These are phyloP conservation scores for Didymella segeticola DNA, from an alignment of 2,329 filamentous ascomycete species.

Conservation along the genomic window DNA sequence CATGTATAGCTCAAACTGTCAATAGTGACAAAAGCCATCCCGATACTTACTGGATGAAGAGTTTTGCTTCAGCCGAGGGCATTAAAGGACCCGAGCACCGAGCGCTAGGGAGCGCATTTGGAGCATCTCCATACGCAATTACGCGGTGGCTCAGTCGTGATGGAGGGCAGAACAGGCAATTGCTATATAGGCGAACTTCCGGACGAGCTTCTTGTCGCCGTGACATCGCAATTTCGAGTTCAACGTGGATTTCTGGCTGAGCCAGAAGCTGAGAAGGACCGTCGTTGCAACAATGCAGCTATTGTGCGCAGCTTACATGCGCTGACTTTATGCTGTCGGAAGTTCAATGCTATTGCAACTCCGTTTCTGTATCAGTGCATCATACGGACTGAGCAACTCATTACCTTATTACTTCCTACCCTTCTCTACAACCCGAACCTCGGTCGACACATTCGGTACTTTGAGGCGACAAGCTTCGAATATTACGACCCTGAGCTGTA, in stretches of 20 bases:
- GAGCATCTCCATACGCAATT: background rate
- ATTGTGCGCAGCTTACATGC: conserved; percentile 13
- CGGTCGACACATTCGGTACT: background rate
- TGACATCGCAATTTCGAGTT: conserved; percentile 19
- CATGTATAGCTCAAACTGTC: too few species aligned
- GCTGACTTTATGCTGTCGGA: conserved; percentile 23
- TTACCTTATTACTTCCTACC: background rate
- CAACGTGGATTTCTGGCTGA: conserved; percentile 18
- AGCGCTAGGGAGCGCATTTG: background rate
- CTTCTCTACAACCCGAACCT: background rate
- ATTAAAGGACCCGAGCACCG: background rate
- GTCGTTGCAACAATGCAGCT: background rate
- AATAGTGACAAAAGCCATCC: background rate
- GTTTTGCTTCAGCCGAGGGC: background rate
- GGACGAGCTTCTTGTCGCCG: conserved; percentile 27
- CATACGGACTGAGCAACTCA: conserved; percentile 1
- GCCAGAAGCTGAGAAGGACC: background rate
- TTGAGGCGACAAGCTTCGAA: background rate
- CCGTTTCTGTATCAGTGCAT: conserved; percentile 27
- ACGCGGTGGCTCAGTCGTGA: background rate
- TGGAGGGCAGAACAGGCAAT: background rate
- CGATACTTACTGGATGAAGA: background rate
- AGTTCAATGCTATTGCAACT: conserved; percentile 18
- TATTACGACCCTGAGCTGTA: background rate
- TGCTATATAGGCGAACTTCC: conserved; percentile 19